Conservation (phyloP, 2,329 filamentous ascomycete species). For the Macroventuria anomochaeta region DNA sequence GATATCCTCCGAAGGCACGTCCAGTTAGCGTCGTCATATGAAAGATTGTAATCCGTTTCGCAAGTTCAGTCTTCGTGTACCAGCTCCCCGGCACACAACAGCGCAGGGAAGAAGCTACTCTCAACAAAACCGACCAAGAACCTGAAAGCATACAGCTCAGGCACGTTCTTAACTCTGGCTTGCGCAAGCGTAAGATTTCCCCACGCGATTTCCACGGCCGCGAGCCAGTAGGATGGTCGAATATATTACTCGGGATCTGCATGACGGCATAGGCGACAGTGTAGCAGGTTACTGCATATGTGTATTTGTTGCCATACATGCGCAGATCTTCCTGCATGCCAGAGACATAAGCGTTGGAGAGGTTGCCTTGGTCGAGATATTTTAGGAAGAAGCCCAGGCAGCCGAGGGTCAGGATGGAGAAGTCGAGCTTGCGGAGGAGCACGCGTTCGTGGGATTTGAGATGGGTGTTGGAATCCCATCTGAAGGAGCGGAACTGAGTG, state of each 20-base stretch:
- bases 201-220: conserved; percentile 7
- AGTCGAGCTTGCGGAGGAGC: conserved; percentile 57
- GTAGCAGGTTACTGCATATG: conserved; percentile 4
- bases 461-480: conserved; percentile 24
- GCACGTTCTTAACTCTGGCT: neutral
- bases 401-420: conserved; percentile 53
- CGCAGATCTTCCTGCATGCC: conserved; percentile 6
- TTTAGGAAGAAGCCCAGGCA: conserved; percentile 19
- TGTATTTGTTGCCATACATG: conserved; percentile 9
- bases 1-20: conserved; percentile 1
- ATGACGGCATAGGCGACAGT: conserved; percentile 3
- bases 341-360: conserved; percentile 2
- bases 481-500: conserved; percentile 18
- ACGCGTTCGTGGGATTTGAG: conserved; percentile 48
- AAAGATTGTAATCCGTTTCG: neutral
- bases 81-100: neutral
- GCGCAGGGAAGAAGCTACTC: neutral
- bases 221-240: conserved; percentile 1
- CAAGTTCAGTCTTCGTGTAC: neutral
- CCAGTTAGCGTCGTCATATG: conserved; percentile 1
- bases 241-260: conserved; percentile 9
- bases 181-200: conserved; percentile 1
- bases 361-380: conserved; percentile 11
- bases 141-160: neutral
- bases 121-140: conserved; percentile 1